Evolutionary conservation across 306 rosid species (phyloP), one percentile per base, ranked within the genome.

Genomic region (Casuarina glauca): DNA sequence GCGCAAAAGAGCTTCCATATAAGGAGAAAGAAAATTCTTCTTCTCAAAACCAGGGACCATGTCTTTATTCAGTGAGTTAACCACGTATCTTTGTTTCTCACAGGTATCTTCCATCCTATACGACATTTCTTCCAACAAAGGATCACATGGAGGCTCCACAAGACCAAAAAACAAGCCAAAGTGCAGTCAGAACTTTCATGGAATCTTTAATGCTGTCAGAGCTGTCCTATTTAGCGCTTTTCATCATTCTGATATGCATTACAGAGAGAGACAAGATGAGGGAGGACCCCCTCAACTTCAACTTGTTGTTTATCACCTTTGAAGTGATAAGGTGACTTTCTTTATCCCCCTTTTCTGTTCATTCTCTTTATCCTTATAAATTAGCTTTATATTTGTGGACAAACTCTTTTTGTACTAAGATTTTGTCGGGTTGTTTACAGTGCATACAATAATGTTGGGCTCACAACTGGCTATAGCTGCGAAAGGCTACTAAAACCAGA

Each of bases 371-470:
- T 26, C 32, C 32, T 26, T 26, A 26, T 26, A 26, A 26, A 26
- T 26, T 26, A 26, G 32, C 32, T 26, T 26, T 26, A 26, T 26
- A 26, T 0, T 0, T 26, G 32, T 26, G 32, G 32, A 20, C 32
- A 26, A 26, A 26, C 0, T 0, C 1, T 26, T 26, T 26, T 26
- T 26, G 32, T 26, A 26, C 32, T 26, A 26, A 36, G 45, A 15
- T 26, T 26, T 62, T 63, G 10, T 38, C 10, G 36, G 26, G 4
- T 75, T 8, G 4, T 20, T 8, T 83, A 85, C 81, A 91, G 98
- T 85, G 96, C 93, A 17, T 94, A 89, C 74, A 96, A 92, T 19
- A 94, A 94, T 57, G 97, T 90, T 57, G 97, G 94, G 7, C 80
- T 88, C 38, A 78, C 96, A n/a, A 86, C 42, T 8, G 97, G 96